phyloP scores from a whole-genome alignment of 345 rosid species.

The Eucalyptus polyanthemos region DNA sequence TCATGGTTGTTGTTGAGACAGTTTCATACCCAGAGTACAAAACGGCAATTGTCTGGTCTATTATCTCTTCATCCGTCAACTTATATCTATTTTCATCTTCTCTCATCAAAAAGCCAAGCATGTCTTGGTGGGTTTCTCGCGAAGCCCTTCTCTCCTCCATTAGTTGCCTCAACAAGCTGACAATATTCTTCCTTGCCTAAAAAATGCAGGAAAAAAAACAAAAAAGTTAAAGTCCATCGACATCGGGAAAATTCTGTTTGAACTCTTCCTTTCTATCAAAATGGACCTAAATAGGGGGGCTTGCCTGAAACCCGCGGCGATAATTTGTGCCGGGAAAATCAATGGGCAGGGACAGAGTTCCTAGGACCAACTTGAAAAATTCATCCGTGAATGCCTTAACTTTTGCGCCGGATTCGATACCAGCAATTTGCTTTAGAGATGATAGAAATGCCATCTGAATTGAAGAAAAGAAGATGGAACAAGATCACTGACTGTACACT shows the following conservation, averaged over 20 bases:
- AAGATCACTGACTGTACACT: neutral
- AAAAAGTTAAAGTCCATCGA: neutral
- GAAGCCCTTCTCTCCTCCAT: constrained; percentile 49
- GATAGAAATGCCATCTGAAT: constrained; percentile 62
- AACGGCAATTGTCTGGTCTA: constrained; percentile 64
- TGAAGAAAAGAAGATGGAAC: neutral
- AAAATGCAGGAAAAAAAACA: neutral
- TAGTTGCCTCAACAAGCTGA: constrained; percentile 20
- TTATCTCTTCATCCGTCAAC: constrained; percentile 52
- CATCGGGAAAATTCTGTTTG: neutral
- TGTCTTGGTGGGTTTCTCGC: constrained; percentile 29
- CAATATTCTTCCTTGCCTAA: constrained; percentile 51
- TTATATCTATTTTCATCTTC: constrained; percentile 26
- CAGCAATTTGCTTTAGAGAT: constrained; percentile 44
- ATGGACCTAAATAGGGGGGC: neutral
- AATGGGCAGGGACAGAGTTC: constrained; percentile 72
- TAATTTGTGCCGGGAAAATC: constrained; percentile 75
- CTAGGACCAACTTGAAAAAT: constrained; percentile 61
- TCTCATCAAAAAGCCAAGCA: constrained; percentile 48
- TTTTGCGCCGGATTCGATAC: constrained; percentile 18
- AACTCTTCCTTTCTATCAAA: neutral
- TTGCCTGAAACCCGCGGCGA: constrained; percentile 56
- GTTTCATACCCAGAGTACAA: constrained; percentile 78
- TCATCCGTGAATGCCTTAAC: constrained; percentile 33
- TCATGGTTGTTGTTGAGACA: constrained; percentile 72